Conservation (phyloP, 495 filamentous ascomycete species). For the Amphirosellinia nigrospora region DNA sequence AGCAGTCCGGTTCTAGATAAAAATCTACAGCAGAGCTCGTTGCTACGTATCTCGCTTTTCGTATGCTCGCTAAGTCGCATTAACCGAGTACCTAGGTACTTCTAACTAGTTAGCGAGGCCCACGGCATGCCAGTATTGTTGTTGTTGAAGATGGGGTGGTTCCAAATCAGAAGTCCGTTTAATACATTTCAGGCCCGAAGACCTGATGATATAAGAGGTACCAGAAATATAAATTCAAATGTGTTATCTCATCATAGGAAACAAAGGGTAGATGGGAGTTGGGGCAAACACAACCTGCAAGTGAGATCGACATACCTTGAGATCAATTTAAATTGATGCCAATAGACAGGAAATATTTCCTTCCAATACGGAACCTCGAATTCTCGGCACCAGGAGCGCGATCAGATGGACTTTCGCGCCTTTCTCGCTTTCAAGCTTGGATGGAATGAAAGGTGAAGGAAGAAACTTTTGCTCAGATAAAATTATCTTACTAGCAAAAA, state of each 20-base stretch:
- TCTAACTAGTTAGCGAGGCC: slow-evolving; percentile 14
- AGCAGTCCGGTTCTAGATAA: not conserved
- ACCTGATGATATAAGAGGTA: slow-evolving; percentile 69
- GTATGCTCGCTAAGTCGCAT: no score
- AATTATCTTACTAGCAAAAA: slow-evolving; percentile 22
- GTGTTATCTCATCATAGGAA: slow-evolving; percentile 57
- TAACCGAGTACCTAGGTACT: no score
- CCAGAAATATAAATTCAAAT: slow-evolving; percentile 57
- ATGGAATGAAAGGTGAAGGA: not conserved
- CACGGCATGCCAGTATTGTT: not conserved
- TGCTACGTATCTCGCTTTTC: not conserved
- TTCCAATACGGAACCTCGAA: not conserved
- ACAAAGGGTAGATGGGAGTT: slow-evolving; percentile 11
- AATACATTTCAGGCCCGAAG: slow-evolving; percentile 60
- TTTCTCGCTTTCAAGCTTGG: not conserved
- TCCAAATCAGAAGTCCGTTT: slow-evolving; percentile 63
- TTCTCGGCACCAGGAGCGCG: not conserved
- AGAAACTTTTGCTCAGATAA: slow-evolving; percentile 28
- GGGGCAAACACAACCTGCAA: not conserved
- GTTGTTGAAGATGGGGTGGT: not conserved
- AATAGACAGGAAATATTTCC: not conserved
- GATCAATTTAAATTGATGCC: not conserved
- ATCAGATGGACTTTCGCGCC: no score
- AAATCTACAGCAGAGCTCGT: not conserved
- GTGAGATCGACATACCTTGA: slow-evolving; percentile 24